Base-by-base conservation (phyloP, 257 asterid species). In the Craterostigma plantagineum region DNA sequence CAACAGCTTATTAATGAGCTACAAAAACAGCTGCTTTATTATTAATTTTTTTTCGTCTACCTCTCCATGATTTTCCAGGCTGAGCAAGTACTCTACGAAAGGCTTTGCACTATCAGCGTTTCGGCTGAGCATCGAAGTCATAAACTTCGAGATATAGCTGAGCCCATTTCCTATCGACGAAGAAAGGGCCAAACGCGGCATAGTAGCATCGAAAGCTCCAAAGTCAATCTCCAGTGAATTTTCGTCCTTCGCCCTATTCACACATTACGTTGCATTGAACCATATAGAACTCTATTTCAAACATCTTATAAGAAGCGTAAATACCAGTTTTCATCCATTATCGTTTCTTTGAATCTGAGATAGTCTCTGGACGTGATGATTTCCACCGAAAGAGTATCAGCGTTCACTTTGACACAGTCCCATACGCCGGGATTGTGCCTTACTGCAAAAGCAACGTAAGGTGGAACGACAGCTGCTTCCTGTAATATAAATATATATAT, bases 391-490 rank as follows among this genome's bases (percentile, higher is more conserved):
- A 86, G 82, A 58, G 81, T 91, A 59, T 62, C 67, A 0, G 92
- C 83, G 48, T 64, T 57, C 16, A 86, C 94, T 64, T 73, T 86
- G 35, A 86, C 84, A 11, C 64, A 76, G 70, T 86, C 97, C 97
- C 97, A 86, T 30, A 69, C 63, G 14, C 97, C 97, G 0, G 97
- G 95, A 51, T 78, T 68, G 1, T 87, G 94, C 53, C 97, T 67
- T 11, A 75, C 35, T 8, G 94, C 79, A 33, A 86, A 86, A 39
- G 84, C 87, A 14, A 86, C 72, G 37, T 60, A n/a, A 3, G 97
- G 97, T 62, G 97, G 97, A 53, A 81, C 72, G 37, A 78, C 86
- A 4, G 81, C 85, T 44, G 97, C 97, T 66, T 86, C 97, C 94
- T 86, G 65, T 38, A 49, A 50, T 23, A 23, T n/a, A n/a, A n/a